phyloP scores from a whole-genome alignment of 192 early-diverging fungal species.

The Podila horticola region DNA sequence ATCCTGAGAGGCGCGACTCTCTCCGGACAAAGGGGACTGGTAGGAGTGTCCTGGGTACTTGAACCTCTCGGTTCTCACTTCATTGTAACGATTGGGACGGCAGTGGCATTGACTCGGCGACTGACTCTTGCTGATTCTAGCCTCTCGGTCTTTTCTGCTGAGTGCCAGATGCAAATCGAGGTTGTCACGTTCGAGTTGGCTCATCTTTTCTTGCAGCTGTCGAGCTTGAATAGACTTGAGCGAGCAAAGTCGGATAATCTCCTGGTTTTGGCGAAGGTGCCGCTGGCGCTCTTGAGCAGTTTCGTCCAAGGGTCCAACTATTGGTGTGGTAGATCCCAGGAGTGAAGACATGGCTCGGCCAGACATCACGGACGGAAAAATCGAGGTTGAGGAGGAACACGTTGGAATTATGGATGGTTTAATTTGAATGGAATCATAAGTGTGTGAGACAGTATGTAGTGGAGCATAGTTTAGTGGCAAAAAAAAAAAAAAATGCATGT shows the following conservation, averaged over 20 bases:
- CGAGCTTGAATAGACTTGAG: conserved; percentile 28
- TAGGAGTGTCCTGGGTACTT: too few species aligned
- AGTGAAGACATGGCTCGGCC: too few species aligned
- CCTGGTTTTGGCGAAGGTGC: conserved; percentile 26
- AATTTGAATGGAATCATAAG: too few species aligned
- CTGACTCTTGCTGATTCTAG: neutral
- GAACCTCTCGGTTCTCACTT: too few species aligned
- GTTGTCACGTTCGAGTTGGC: conserved; percentile 24
- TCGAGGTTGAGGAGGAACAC: too few species aligned
- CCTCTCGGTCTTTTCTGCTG: neutral
- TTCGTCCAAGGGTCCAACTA: neutral
- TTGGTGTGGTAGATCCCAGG: too few species aligned
- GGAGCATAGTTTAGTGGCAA: neutral
- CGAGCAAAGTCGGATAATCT: conserved; percentile 29
- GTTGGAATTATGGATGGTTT: too few species aligned
- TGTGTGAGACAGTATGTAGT: neutral
- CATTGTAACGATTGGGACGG: too few species aligned
- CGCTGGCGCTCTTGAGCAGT: neutral
- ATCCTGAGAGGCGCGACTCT: too few species aligned
- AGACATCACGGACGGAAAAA: too few species aligned
- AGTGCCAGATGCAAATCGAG: conserved; percentile 4
- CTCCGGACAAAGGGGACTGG: too few species aligned
- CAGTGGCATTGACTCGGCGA: neutral
- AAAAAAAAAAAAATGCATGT: neutral
- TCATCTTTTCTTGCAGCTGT: conserved; percentile 15